Evolutionary conservation across 495 filamentous ascomycete species (phyloP), one percentile per base, ranked within the genome.

Genomic region (Talaromyces stipitatus): DNA sequence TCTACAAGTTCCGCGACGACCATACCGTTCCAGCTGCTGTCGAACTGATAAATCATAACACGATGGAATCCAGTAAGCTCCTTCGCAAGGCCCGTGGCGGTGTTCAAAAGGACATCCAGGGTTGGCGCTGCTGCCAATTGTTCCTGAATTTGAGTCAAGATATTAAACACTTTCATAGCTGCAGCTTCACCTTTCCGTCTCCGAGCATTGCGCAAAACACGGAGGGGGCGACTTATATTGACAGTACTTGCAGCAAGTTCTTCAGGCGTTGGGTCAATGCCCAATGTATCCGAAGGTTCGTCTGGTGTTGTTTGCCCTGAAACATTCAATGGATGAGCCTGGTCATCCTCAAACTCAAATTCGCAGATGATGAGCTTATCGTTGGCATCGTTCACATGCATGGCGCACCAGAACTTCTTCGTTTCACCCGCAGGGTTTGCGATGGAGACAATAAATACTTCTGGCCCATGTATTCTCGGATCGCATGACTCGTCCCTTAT

Each of bases 1-100:
- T 97, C 89, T 20, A 95, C 86, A 11, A 96, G 68, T 64, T 96
- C 92, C 0, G 90, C 88, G 32, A 96, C 91, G 2, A 96, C 91
- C 45, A 83, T 82, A 59, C 28, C 69, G 61, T 12, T 60, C 62
- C 20, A 76, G 54, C 50, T 75, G 43, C 82, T 76, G 66, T 97
- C 92, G 60, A 96, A 97, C 63, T 95, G 91, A 68, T 96, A 96
- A 14, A 97, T 80, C 86, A 96, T 88, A 9, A 96, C 88, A 2
- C 91, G 88, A 62, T 96, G 91, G 61, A 97, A 97, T 0, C 92
- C 91, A 0, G 90, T 95, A 27, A 97, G 68, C 59, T 96, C 91
- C 64, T 95, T 91, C 20, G 94, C 73, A 7, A 75, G 55, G 1
- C 73, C 71, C 0, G 69, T 61, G 0, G 72, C 68, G 1, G 62